These are phyloP conservation scores for Epichloe sibirici DNA, from an alignment of 2,329 filamentous ascomycete genomes.

Conservation along the genomic window DNA sequence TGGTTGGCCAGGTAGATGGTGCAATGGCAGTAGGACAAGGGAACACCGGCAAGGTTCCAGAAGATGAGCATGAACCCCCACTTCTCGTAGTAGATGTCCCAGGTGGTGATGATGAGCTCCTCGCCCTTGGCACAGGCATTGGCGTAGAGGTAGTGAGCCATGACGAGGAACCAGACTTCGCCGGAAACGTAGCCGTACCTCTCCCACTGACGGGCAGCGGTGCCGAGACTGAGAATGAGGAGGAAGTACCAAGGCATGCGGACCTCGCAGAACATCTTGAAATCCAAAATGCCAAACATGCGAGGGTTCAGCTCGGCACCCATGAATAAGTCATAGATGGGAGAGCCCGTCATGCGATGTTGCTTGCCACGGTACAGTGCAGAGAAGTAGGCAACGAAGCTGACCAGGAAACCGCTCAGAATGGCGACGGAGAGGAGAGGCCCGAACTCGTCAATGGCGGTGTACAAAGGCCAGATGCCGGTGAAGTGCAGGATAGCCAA, in stretches of 20 bases:
- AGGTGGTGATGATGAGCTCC: conserved; percentile 79
- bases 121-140: conserved; percentile 89
- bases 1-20: conserved; percentile 83
- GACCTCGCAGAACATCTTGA: conserved; percentile 95
- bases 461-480: conserved; percentile 80
- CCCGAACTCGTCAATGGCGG: conserved; percentile 88
- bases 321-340: conserved; percentile 84
- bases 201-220: conserved; percentile 75
- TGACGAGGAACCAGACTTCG: conserved; percentile 72
- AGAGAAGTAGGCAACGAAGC: conserved; percentile 75
- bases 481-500: conserved; percentile 65
- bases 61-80: conserved; percentile 97
- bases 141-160: conserved; percentile 86
- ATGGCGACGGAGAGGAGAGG: conserved; percentile 89
- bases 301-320: conserved; percentile 78
- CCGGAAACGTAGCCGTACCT: conserved; percentile 72
- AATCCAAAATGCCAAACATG: conserved; percentile 74
- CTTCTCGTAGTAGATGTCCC: conserved; percentile 96
- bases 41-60: conserved; percentile 90
- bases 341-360: conserved; percentile 81
- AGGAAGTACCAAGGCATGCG: conserved; percentile 87
- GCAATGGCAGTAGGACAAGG: conserved; percentile 86
- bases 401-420: conserved; percentile 74
- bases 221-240: conserved; percentile 62
- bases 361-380: conserved; percentile 67